Evolutionary conservation across 495 filamentous ascomycete species (phyloP), one percentile per base, ranked within the genome.

Genomic region (Aeminium ludgeri): DNA sequence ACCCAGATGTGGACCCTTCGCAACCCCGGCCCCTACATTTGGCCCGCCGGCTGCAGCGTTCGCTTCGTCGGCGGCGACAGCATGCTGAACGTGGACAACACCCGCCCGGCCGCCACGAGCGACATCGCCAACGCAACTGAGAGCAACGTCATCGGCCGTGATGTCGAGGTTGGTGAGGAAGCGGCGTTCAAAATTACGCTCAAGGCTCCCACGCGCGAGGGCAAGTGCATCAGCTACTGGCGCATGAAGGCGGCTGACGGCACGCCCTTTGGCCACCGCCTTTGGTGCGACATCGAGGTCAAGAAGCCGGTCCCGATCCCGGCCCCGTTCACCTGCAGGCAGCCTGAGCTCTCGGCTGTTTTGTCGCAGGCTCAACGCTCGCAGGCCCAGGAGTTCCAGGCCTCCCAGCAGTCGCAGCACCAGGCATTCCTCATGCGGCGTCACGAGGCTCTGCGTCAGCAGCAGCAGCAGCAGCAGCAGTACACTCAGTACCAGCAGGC

Each of bases 211-310:
- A 62, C 62, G 16, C 74, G 80, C 30, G 61, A 64, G 36, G 82
- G 86, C 17, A 78, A 78, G 46, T 64, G 74, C 45, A 85, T 94
- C 50, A 95, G 87, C 8, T 93, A 95, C 69, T 99, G 91, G 91
- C 84, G 86, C 43, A 69, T 96, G 51, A 89, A 85, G 48, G 71
- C 80, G 34, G 69, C 76, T 19, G 77, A 86, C 45, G 85, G 87
- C 20, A 65, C 66, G 42, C 75, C 79, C 32, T 95, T 99, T 45
- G 89, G 89, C 35, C 82, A 92, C 62, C 77, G 80, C 53, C 65
- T 99, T 28, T 99, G 89, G 89, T 95, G 87, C 56, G 85, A 95
- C 45, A 68, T 99, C 48, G 68, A 74, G 40, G 81, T 94, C 30
- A 40, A 38, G 25, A 34, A 25, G 23, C 23, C 8, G 8, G 23